Conservation (phyloP, 163 green algal genomes). For the Scenedesmus sp. region DNA sequence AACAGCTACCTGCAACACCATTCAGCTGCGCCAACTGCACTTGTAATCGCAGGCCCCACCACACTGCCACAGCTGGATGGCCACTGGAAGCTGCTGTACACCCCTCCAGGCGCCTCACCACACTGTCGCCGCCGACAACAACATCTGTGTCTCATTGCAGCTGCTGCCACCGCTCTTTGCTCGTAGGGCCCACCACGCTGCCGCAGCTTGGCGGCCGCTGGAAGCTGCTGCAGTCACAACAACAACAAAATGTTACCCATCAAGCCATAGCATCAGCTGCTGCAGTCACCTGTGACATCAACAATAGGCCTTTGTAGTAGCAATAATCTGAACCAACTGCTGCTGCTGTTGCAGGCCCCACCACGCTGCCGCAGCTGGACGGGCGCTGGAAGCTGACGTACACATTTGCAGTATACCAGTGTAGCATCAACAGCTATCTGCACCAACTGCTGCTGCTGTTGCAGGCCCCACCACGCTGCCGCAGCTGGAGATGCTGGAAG, state of each 20-base stretch:
- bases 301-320: too few relatives aligned
- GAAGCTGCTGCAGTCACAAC: slow-evolving; percentile 76
- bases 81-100: slow-evolving; percentile 63
- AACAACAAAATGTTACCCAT: too few relatives aligned
- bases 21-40: neutral
- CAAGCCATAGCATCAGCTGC: neutral
- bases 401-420: slow-evolving; percentile 57
- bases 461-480: slow-evolving; percentile 58
- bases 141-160: too few relatives aligned
- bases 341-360: slow-evolving; percentile 46
- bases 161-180: neutral
- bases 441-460: too few relatives aligned
- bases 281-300: slow-evolving; percentile 55
- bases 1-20: too few relatives aligned
- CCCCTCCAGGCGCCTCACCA: too few relatives aligned
- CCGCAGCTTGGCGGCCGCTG: slow-evolving; percentile 74
- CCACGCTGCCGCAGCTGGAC: slow-evolving; percentile 61
- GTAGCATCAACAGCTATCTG: too few relatives aligned
- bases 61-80: slow-evolving; percentile 65
- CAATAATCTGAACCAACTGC: too few relatives aligned
- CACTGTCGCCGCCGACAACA: too few relatives aligned
- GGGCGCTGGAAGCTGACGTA: slow-evolving; percentile 86
- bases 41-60: slow-evolving; percentile 58
- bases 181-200: slow-evolving; percentile 60
- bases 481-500: slow-evolving; percentile 75